A percentile compares a stretch with the other conserved stretches of the same genome.
Conservation (phyloP, 345 rosid species). For the Populus nigra region DNA sequence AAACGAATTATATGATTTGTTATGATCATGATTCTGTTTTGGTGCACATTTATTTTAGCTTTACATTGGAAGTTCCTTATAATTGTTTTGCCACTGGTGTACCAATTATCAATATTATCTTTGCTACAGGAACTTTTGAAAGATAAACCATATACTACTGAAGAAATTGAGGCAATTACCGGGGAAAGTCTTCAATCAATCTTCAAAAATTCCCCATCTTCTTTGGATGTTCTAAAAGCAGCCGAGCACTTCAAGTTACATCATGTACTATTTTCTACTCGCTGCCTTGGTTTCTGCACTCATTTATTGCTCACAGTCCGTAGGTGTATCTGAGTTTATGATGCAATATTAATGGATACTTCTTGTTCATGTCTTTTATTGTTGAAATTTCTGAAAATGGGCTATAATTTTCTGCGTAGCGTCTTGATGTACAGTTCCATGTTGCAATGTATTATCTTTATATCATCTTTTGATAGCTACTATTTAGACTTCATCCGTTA, state of each 20-base stretch:
- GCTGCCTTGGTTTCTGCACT: not conserved
- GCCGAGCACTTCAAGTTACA: slow-evolving; percentile 77
- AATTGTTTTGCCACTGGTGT: not conserved
- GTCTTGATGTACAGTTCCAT: not conserved
- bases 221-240: slow-evolving; percentile 75
- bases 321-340: not conserved
- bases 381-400: not conserved
- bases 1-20: not conserved
- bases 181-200: slow-evolving; percentile 52
- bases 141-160: slow-evolving; percentile 74
- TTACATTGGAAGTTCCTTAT: not conserved
- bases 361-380: not conserved
- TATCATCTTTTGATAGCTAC: not conserved
- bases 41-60: not conserved
- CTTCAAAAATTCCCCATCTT: slow-evolving; percentile 60
- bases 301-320: not conserved
- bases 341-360: not conserved
- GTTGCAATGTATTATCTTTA: not conserved
- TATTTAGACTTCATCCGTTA: not conserved
- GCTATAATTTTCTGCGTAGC: not conserved
- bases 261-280: slow-evolving; percentile 47
- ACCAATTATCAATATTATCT: slow-evolving; percentile 2
- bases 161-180: slow-evolving; percentile 66
- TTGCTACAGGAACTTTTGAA: slow-evolving; percentile 60
- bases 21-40: not conserved